These are phyloP conservation scores for Coccomyxa sp. DNA, from an alignment of 139 green algal genomes.

Conservation along the genomic window DNA sequence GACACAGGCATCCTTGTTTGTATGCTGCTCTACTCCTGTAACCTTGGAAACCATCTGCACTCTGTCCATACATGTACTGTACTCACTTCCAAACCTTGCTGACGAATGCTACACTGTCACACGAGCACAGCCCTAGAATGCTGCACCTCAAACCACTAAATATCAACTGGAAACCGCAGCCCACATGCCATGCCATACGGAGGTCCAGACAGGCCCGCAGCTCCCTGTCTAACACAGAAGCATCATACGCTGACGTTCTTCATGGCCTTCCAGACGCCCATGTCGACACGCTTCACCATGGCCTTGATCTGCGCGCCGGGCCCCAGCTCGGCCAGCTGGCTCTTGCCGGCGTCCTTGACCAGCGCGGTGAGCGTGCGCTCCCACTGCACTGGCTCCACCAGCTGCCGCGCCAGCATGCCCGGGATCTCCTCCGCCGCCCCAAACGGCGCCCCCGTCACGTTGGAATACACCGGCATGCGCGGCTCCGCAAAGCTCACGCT, in stretches of 20 bases:
- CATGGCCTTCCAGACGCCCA: conserved; percentile 54
- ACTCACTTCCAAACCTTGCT: no score
- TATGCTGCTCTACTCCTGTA: no score
- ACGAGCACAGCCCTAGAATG: no score
- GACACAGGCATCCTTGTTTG: no score
- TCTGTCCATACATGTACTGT: no score
- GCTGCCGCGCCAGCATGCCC: conserved; percentile 72
- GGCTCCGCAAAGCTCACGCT: conserved; percentile 61
- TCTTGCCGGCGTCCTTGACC: conserved; percentile 41
- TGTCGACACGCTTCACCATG: conserved; percentile 85
- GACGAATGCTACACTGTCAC: no score
- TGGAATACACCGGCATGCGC: conserved; percentile 77
- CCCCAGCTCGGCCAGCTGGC: conserved; percentile 78
- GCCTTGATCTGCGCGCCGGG: conserved; percentile 91
- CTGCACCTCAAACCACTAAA: no score
- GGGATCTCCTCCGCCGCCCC: conserved; percentile 41
- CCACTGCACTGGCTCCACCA: conserved; percentile 84
- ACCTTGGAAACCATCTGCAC: no score
- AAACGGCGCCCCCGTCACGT: conserved; percentile 83
- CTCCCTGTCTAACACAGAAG: no score
- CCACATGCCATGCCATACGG: no score
- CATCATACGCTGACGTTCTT: conserved; percentile 47
- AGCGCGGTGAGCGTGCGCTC: conserved; percentile 48
- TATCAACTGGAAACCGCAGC: no score
- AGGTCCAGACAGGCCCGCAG: no score